Evolutionary conservation across 768 basidiomycete species (phyloP).

Genomic region (Lactarius psammicola): DNA sequence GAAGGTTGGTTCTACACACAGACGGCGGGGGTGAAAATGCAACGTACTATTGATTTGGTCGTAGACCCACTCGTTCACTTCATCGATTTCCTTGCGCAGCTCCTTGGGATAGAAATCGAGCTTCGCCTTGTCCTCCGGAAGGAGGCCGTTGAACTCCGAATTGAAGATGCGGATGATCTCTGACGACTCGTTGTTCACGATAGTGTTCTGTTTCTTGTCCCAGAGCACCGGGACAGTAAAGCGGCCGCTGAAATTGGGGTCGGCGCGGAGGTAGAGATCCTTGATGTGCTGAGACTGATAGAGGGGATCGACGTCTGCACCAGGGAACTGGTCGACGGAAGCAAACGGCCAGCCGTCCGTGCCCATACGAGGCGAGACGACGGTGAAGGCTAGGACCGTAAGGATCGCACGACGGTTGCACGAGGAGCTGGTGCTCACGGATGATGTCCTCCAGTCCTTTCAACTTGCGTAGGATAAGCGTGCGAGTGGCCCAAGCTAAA

Average conservation of each 20-base stretch:
- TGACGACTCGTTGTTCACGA: conserved; percentile 94
- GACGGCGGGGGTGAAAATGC: neutral
- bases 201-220: conserved; percentile 84
- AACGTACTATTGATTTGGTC: conserved; percentile 76
- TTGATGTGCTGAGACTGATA: conserved; percentile 68
- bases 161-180: conserved; percentile 97
- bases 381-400: conserved; percentile 58
- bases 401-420: neutral
- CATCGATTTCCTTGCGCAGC: conserved; percentile 75
- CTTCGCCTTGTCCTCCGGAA: conserved; percentile 62
- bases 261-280: conserved; percentile 79
- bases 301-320: conserved; percentile 72
- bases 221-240: conserved; percentile 91
- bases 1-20: neutral
- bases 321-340: conserved; percentile 62
- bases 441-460: conserved; percentile 89
- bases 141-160: conserved; percentile 69
- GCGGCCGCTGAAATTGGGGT: conserved; percentile 69
- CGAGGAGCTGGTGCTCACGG: conserved; percentile 45
- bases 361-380: conserved; percentile 87
- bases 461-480: conserved; percentile 83
- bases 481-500: conserved; percentile 89
- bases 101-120: conserved; percentile 78
- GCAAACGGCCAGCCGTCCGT: conserved; percentile 86
- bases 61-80: conserved; percentile 83